These are phyloP conservation scores for Petunia hybrid DNA, from an alignment of 305 asterid species.

Conservation along the genomic window DNA sequence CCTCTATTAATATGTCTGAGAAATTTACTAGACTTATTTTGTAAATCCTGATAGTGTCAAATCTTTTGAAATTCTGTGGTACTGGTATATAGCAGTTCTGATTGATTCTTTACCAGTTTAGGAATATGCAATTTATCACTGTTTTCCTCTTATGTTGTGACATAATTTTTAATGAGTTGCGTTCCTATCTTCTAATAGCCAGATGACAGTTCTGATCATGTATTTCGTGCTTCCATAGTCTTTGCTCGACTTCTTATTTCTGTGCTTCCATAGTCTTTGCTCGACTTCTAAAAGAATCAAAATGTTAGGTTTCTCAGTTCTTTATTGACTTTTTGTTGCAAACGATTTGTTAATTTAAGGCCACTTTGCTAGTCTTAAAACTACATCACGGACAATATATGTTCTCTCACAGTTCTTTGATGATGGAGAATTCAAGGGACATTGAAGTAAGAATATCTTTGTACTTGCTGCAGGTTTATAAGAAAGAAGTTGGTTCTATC, in stretches of 20 bases:
- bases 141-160: neutral
- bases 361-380: constrained; percentile 1
- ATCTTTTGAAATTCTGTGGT: constrained; percentile 19
- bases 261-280: constrained; percentile 17
- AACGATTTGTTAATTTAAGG: neutral
- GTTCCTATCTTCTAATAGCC: neutral
- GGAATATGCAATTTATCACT: constrained; percentile 2
- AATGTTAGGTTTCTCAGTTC: neutral
- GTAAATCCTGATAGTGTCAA: constrained; percentile 9
- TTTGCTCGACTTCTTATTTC: neutral
- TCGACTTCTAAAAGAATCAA: too few species aligned
- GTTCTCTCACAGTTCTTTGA: constrained; percentile 8
- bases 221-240: constrained; percentile 13
- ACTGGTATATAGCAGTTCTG: neutral
- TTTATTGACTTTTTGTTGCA: neutral
- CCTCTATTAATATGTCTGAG: neutral
- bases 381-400: neutral
- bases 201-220: neutral
- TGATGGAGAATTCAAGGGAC: neutral
- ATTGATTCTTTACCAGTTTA: neutral
- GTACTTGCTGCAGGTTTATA: constrained; percentile 59
- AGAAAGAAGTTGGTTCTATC: constrained; percentile 60
- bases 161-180: neutral
- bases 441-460: constrained; percentile 26
- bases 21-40: neutral